Conservation (phyloP, 148 eudicot species). For the Rhododendron vialii region DNA sequence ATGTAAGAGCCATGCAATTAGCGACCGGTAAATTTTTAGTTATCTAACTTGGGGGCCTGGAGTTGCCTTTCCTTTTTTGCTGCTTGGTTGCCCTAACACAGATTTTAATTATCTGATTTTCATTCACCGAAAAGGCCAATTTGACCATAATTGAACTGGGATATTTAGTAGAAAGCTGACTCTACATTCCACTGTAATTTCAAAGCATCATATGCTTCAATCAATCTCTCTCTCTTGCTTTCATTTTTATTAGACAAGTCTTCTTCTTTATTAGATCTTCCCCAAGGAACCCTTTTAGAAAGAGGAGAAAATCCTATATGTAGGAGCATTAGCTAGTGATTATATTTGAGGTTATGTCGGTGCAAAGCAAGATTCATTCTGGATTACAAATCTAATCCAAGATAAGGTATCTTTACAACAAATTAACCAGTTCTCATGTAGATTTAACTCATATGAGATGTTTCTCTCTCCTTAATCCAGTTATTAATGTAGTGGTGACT, state of each 20-base stretch:
- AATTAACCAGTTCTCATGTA: not conserved
- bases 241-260: not conserved
- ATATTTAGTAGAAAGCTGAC: slow-evolving; percentile 29
- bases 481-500: not conserved
- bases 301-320: slow-evolving; percentile 25
- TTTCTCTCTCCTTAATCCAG: not conserved
- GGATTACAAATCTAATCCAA: slow-evolving; percentile 12
- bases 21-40: not conserved
- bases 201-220: slow-evolving; percentile 12
- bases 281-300: slow-evolving; percentile 24
- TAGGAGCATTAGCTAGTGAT: slow-evolving; percentile 18
- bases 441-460: not conserved
- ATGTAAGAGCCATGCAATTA: not conserved
- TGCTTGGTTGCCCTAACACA: slow-evolving; percentile 6
- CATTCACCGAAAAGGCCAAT: slow-evolving; percentile 17
- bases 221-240: not conserved
- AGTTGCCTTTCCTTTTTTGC: not conserved
- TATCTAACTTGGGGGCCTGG: not conserved
- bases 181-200: slow-evolving; percentile 35
- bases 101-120: not conserved
- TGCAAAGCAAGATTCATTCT: slow-evolving; percentile 29
- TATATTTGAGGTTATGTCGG: slow-evolving; percentile 19
- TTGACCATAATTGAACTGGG: slow-evolving; percentile 29
- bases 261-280: slow-evolving; percentile 15
- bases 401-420: not conserved